Conservation (phyloP, 495 filamentous ascomycete genomes). For the Tuber melanosporum region DNA sequence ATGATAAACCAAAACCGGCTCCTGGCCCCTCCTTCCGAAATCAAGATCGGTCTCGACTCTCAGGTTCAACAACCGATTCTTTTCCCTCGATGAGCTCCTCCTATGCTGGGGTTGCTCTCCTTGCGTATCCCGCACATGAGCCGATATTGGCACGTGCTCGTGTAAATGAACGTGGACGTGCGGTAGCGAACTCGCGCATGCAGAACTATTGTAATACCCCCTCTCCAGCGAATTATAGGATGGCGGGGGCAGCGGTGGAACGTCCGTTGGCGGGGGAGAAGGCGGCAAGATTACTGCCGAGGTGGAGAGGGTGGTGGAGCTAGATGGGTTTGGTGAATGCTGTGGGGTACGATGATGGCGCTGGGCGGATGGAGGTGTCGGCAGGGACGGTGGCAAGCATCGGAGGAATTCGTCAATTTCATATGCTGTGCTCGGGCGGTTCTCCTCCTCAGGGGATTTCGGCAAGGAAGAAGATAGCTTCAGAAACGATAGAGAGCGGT, state of each 20-base stretch:
- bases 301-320: not conserved
- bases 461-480: not conserved
- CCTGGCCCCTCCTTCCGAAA: not conserved
- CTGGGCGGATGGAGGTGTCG: not conserved
- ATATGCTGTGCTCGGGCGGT: not conserved
- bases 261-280: not conserved
- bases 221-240: not conserved
- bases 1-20: not conserved
- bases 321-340: conserved; percentile 2
- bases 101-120: not conserved
- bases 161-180: not conserved
- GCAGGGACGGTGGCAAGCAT: not conserved
- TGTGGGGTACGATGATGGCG: not conserved
- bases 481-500: not conserved
- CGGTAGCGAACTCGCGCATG: not conserved
- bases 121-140: not conserved
- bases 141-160: not conserved
- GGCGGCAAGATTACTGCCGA: not conserved
- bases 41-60: not conserved
- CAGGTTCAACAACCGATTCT: not conserved
- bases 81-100: not conserved
- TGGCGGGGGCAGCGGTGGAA: not conserved
- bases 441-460: not conserved
- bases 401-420: conserved; percentile 1
- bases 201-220: not conserved